Percentiles rank a stretch among this genome's conserved stretches.
These are phyloP conservation scores for Phoma sp. DNA, from an alignment of 2,329 filamentous ascomycete genomes.

Conservation along the genomic window DNA sequence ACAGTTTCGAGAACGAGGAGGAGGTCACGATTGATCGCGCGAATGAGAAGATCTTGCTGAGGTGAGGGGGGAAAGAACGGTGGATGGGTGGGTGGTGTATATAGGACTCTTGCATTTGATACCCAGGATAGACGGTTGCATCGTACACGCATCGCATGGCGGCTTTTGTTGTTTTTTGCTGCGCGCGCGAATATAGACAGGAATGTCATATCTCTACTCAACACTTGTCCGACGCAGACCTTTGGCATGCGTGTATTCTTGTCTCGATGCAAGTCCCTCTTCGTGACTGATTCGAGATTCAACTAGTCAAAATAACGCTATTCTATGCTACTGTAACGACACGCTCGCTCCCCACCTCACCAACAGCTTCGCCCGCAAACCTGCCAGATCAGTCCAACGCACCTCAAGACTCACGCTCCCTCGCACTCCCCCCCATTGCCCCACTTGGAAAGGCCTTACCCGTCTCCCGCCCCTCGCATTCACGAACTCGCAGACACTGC, in stretches of 20 bases:
- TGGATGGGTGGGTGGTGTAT: neutral
- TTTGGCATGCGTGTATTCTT: neutral
- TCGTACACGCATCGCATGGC: neutral
- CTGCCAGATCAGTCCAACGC: neutral
- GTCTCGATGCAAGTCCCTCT: too few relatives aligned
- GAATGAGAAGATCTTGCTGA: constrained; percentile 59
- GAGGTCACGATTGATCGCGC: constrained; percentile 59
- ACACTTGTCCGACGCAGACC: neutral
- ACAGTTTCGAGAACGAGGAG: constrained; percentile 66
- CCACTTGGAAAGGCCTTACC: neutral
- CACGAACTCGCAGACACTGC: neutral
- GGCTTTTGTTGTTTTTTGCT: too few relatives aligned
- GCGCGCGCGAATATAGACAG: neutral
- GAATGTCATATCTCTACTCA: neutral
- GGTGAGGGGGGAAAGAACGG: neutral
- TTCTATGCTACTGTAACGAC: neutral
- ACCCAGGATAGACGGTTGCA: neutral
- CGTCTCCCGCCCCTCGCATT: neutral
- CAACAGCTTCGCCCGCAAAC: constrained; percentile 1
- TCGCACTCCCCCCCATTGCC: neutral
- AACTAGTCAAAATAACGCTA: neutral
- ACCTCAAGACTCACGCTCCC: too few relatives aligned
- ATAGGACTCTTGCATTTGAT: neutral
- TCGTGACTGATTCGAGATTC: too few relatives aligned
- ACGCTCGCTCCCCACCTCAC: neutral